Conservation (phyloP, 805 yeast species). For the Sugiyamaella chiloensis region DNA sequence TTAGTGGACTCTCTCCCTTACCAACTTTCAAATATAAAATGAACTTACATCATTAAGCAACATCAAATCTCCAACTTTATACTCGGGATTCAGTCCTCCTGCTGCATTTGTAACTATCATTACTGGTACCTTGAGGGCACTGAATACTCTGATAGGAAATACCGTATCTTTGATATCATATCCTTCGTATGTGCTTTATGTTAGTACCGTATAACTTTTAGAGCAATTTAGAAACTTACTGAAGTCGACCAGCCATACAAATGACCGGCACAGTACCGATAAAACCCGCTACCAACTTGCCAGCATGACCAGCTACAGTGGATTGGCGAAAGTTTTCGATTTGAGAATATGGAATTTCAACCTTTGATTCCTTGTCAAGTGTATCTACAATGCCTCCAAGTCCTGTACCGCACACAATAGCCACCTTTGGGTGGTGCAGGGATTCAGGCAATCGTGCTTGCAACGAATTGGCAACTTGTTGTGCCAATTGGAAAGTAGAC, state of each 20-base stretch:
- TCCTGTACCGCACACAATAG: conserved; percentile 94
- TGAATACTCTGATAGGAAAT: conserved; percentile 78
- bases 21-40: background rate
- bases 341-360: conserved; percentile 56
- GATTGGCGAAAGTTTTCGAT: conserved; percentile 81
- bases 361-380: conserved; percentile 36
- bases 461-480: conserved; percentile 20
- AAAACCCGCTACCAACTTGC: conserved; percentile 72
- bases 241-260: conserved; percentile 92
- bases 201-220: background rate
- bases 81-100: conserved; percentile 73
- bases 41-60: conserved; percentile 57
- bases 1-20: background rate
- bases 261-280: conserved; percentile 80
- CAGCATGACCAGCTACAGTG: conserved; percentile 90
- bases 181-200: conserved; percentile 73
- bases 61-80: conserved; percentile 86
- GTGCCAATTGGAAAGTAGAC: conserved; percentile 11
- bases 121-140: conserved; percentile 54
- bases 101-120: conserved; percentile 89
- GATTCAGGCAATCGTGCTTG: conserved; percentile 20
- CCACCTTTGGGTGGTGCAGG: conserved; percentile 51
- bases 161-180: conserved; percentile 77
- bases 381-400: conserved; percentile 76
- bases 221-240: conserved; percentile 32